phyloP scores from a whole-genome alignment of 345 rosid genomes.

The Citrus glauca region DNA sequence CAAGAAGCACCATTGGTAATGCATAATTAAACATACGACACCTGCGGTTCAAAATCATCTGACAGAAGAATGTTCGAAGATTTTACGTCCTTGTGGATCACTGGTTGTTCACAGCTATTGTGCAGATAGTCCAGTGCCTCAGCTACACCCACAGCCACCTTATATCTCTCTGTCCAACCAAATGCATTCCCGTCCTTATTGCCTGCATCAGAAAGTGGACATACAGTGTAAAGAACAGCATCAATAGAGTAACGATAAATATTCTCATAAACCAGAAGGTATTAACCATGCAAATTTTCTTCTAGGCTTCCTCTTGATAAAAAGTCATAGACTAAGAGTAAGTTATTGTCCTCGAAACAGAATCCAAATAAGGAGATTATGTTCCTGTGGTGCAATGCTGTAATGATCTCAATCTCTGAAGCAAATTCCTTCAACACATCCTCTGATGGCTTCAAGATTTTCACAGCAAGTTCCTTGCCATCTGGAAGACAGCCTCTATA shows the following conservation, averaged over 20 bases:
- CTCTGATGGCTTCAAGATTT: conserved; percentile 70
- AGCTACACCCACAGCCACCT: conserved; percentile 84
- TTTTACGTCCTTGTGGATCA: conserved; percentile 92
- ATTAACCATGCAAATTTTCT: conserved; percentile 81
- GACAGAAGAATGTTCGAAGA: conserved; percentile 90
- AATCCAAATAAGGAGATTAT: conserved; percentile 79
- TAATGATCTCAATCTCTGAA: conserved; percentile 77
- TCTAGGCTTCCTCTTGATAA: conserved; percentile 94
- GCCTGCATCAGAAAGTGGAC: conserved; percentile 37
- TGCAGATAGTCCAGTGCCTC: conserved; percentile 91
- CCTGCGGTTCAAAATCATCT: conserved; percentile 97
- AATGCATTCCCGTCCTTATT: conserved; percentile 44
- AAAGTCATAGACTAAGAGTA: conserved; percentile 77
- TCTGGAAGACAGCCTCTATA: conserved; percentile 79
- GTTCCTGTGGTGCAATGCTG: conserved; percentile 71
- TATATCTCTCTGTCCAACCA: conserved; percentile 85
- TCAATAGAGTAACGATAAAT: conserved; percentile 10
- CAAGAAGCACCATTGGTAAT: neutral
- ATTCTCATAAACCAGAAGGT: neutral
- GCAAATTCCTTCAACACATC: conserved; percentile 66
- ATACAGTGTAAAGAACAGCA: conserved; percentile 8
- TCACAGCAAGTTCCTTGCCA: conserved; percentile 92
- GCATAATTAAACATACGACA: conserved; percentile 5
- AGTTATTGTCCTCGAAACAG: conserved; percentile 64
- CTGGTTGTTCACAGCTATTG: conserved; percentile 55